Base-by-base conservation (phyloP, 106 monocot genomes). In the Triglochin maritima region DNA sequence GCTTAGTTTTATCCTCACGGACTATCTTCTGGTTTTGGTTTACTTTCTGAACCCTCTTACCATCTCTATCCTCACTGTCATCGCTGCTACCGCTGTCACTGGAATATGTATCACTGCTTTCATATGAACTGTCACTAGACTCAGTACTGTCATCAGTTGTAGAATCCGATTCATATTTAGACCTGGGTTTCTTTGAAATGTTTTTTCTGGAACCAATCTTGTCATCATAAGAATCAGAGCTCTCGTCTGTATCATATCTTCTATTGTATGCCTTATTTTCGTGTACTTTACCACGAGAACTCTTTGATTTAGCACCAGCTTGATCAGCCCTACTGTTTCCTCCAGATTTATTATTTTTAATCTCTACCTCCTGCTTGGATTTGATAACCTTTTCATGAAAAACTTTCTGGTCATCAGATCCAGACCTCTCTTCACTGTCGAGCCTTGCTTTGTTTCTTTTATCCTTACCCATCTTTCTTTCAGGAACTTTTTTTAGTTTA, bases 91-190 rank as follows among this genome's bases (percentile, higher is more conserved):
- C 49, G 53, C 64, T 60, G 46, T 14, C 17, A 50, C 55, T 44
- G n/a, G 66, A 80, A 66, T 71, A 44, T 2, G 50, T 15, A 55
- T 67, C 72, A 13, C 70, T 78, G 17, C 67, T 72, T 6, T 16
- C 49, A 47, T 72, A 59, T 46, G 71, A 76, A 56, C 67, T 72
- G 46, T 64, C 60, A 7, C 57, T 77, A 9, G 29, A 29, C 0
- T 29, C 29, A 29, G 47, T 67, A 48, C 64, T 72, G 16, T 59
- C 72, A 15, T 79, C 73, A 57, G 68, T 44, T 29, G 15, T 47
- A 9, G 72, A 73, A 64, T 57, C 56, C 12, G 17, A 12, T 16
- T 56, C 45, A 6, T 9, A 43, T 29, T 43, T 13, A 47, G n/a
- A 43, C 2, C 16, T 49, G 2, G 4, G 9, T 41, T 47, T 43